Percentiles rank a stretch among this genome's conserved stretches.
phyloP scores from a whole-genome alignment of 2,329 filamentous ascomycete species.

The Capronia epimyces region DNA sequence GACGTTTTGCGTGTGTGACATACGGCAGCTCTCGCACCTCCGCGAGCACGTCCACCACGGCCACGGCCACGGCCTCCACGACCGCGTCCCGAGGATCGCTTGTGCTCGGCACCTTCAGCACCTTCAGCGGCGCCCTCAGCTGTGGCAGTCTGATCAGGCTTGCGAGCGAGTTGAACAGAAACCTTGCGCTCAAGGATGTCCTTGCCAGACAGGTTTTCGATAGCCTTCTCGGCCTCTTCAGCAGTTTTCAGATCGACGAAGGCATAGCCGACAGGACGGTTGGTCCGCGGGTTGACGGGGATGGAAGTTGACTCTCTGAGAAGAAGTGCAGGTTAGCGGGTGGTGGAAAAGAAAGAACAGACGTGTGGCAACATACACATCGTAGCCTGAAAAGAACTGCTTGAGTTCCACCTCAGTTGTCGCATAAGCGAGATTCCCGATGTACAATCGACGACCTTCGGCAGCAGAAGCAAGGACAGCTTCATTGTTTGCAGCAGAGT shows the following conservation, averaged over 20 bases:
- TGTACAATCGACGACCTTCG: slow-evolving; percentile 97
- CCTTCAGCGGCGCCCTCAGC: slow-evolving; percentile 66
- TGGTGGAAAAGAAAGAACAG: slow-evolving; percentile 22
- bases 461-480: slow-evolving; percentile 94
- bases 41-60: slow-evolving; percentile 62
- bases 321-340: slow-evolving; percentile 3
- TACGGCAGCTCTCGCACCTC: slow-evolving; percentile 33
- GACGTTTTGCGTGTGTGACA: slow-evolving; percentile 6
- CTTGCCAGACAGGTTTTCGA: slow-evolving; percentile 91
- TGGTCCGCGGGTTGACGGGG: slow-evolving; percentile 98
- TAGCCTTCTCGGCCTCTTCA: slow-evolving; percentile 89
- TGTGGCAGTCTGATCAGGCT: slow-evolving; percentile 83
- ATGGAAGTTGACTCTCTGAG: slow-evolving; percentile 94
- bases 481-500: slow-evolving; percentile 68
- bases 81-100: slow-evolving; percentile 53
- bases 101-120: slow-evolving; percentile 54
- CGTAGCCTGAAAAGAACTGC: slow-evolving; percentile 99
- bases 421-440: slow-evolving; percentile 99
- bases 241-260: slow-evolving; percentile 97
- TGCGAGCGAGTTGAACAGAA: slow-evolving; percentile 95
- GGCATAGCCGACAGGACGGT: slow-evolving; percentile 95
- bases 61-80: slow-evolving; percentile 58
- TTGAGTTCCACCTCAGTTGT: slow-evolving; percentile 99
- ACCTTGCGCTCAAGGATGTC: slow-evolving; percentile 98
- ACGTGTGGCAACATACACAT: slow-evolving; percentile 69